Conservation (phyloP, 371 early-diverging fungal species). For the Mortierella sp. region DNA sequence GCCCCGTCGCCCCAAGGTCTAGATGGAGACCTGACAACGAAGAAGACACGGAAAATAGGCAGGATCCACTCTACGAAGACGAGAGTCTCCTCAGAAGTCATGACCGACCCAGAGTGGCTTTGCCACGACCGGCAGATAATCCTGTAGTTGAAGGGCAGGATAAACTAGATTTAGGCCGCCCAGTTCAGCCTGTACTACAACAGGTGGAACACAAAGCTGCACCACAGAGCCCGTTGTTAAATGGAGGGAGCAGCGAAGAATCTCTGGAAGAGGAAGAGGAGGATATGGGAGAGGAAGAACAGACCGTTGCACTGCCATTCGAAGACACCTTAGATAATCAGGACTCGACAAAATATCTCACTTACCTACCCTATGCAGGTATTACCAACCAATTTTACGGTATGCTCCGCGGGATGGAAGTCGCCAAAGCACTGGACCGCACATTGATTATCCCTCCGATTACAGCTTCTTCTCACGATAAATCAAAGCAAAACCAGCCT, state of each 20-base stretch:
- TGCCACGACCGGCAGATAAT: conserved; percentile 40
- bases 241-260: not conserved
- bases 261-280: not conserved
- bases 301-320: conserved; percentile 14
- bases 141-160: conserved; percentile 3
- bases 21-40: conserved; percentile 32
- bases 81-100: conserved; percentile 22
- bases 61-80: not conserved
- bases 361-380: conserved; percentile 53
- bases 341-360: conserved; percentile 37
- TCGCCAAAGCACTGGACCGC: conserved; percentile 42
- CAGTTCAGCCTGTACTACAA: not conserved
- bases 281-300: conserved; percentile 7
- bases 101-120: conserved; percentile 44
- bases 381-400: conserved; percentile 57
- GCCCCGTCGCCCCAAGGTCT: conserved; percentile 8
- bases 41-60: conserved; percentile 1
- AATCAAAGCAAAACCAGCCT: conserved; percentile 56
- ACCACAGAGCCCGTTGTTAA: conserved; percentile 22
- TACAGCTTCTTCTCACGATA: conserved; percentile 55
- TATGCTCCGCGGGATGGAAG: conserved; percentile 54
- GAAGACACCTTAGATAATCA: conserved; percentile 30
- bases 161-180: too few species aligned
- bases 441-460: conserved; percentile 56
- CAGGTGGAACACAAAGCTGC: conserved; percentile 7